phyloP scores from a whole-genome alignment of 768 basidiomycete genomes.

The Lactarius deliciosus region DNA sequence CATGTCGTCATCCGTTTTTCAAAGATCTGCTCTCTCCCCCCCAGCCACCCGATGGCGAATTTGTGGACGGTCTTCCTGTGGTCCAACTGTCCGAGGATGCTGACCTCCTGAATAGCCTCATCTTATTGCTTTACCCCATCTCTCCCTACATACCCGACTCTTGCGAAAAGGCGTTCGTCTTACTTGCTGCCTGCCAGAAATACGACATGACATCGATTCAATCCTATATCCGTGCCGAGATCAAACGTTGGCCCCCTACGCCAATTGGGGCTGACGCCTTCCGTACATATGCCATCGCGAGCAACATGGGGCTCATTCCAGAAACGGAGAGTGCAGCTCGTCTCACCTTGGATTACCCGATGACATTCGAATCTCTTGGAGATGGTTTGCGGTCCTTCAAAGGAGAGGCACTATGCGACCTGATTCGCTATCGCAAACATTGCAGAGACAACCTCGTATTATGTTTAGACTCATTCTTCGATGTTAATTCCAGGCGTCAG shows the following conservation, averaged over 20 bases:
- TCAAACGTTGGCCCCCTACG: neutral
- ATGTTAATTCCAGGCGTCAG: neutral
- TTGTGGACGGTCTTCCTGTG: slow-evolving; percentile 19
- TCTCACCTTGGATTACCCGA: neutral
- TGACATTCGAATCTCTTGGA: neutral
- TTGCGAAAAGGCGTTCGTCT: slow-evolving; percentile 1
- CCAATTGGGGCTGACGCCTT: neutral
- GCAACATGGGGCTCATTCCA: neutral
- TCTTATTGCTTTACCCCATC: slow-evolving; percentile 10
- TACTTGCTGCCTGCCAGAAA: slow-evolving; percentile 24
- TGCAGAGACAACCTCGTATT: neutral
- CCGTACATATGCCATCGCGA: neutral
- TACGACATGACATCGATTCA: neutral
- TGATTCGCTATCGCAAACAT: neutral
- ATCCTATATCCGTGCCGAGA: neutral
- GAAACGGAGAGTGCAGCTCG: slow-evolving; percentile 1
- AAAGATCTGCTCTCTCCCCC: neutral
- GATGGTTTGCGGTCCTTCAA: neutral
- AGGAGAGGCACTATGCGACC: neutral
- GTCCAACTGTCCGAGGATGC: slow-evolving; percentile 17
- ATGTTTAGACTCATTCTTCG: neutral
- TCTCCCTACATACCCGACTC: neutral
- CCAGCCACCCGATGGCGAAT: neutral
- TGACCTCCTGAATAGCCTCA: slow-evolving; percentile 9
- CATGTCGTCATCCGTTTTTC: neutral